These are phyloP conservation scores for Sequoia sempervirens DNA, from an alignment of 75 land plant genomes.

Conservation along the genomic window DNA sequence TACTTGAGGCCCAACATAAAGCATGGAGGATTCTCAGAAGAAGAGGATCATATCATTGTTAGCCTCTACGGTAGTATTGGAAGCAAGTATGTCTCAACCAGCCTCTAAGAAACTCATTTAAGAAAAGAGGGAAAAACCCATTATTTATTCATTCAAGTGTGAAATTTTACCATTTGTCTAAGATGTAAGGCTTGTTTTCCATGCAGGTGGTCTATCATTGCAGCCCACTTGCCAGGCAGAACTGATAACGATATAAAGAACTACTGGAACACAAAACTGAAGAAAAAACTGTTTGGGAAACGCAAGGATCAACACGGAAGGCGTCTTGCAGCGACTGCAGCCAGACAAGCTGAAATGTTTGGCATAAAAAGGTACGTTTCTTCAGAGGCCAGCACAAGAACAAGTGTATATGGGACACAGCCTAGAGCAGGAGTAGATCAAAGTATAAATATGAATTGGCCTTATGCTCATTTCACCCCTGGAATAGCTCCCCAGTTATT, in stretches of 20 bases:
- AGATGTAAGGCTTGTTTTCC: not conserved
- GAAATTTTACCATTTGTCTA: not conserved
- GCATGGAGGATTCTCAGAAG: slow-evolving; percentile 68
- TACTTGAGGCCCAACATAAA: slow-evolving; percentile 73
- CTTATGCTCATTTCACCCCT: not conserved
- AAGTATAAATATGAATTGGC: not conserved
- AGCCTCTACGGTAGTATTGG: slow-evolving; percentile 46
- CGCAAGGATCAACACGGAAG: slow-evolving; percentile 13
- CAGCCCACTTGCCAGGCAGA: slow-evolving; percentile 40
- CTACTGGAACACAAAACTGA: slow-evolving; percentile 43
- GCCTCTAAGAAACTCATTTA: not conserved
- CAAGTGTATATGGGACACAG: not conserved
- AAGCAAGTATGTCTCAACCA: slow-evolving; percentile 29
- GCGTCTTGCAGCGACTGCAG: not conserved
- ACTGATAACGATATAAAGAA: slow-evolving; percentile 43
- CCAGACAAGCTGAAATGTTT: not conserved
- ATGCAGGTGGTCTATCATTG: slow-evolving; percentile 40
- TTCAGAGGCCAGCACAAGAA: not conserved
- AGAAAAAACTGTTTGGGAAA: slow-evolving; percentile 38
- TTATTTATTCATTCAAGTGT: too few relatives aligned
- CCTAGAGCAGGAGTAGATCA: not conserved
- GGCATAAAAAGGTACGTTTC: not conserved
- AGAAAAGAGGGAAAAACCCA: too few relatives aligned
- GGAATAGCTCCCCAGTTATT: not conserved
- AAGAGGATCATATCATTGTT: slow-evolving; percentile 64